Percentiles rank a stretch among this genome's conserved stretches.
Evolutionary conservation across 306 rosid species (phyloP).

Genomic region (Biancaea sappan): DNA sequence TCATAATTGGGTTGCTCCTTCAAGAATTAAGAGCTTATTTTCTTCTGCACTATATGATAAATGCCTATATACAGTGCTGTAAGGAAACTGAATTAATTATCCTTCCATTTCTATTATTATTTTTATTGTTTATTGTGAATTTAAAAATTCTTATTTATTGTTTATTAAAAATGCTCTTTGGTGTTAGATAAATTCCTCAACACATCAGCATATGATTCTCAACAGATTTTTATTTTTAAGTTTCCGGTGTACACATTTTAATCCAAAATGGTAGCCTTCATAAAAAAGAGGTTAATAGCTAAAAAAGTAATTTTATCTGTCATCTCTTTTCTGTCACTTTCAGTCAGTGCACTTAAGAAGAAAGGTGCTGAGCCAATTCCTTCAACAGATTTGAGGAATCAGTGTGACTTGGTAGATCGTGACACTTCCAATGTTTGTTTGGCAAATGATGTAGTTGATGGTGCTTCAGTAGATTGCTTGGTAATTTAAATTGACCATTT

Average conservation of each 20-base stretch:
- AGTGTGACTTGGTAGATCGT: constrained; percentile 45
- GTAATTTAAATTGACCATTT: constrained; percentile 46
- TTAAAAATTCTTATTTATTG: too few species aligned
- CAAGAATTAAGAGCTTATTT: background rate
- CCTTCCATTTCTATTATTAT: background rate
- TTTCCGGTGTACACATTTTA: background rate
- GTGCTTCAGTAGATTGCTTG: constrained; percentile 59
- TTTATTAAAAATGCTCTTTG: background rate
- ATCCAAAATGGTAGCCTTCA: background rate
- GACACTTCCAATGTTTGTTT: constrained; percentile 58
- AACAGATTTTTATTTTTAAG: background rate
- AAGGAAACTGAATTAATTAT: background rate
- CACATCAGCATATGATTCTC: background rate
- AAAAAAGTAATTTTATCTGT: constrained; percentile 22
- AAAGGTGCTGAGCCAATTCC: constrained; percentile 57
- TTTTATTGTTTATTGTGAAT: background rate
- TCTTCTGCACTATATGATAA: background rate
- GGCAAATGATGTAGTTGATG: constrained; percentile 55
- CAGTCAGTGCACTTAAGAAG: constrained; percentile 58
- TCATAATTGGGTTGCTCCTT: background rate
- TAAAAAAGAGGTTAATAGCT: constrained; percentile 2
- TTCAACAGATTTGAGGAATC: constrained; percentile 45
- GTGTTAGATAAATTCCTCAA: background rate
- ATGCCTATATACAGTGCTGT: background rate
- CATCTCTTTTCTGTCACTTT: constrained; percentile 37